These are phyloP conservation scores for Neohortaea acidophila DNA, from an alignment of 495 filamentous ascomycete species.

Conservation along the genomic window DNA sequence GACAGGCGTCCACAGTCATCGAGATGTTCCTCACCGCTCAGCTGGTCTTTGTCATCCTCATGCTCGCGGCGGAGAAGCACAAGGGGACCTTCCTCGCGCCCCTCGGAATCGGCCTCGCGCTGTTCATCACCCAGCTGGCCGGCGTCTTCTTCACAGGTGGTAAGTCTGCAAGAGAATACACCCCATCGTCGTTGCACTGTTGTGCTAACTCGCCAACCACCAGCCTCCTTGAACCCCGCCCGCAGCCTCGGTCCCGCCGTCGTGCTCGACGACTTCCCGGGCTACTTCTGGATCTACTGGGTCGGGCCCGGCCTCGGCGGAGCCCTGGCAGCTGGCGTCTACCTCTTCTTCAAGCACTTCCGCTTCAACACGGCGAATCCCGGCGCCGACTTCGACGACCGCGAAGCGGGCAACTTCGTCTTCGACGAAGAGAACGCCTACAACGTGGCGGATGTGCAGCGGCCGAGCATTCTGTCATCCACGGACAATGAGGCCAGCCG, in stretches of 20 bases:
- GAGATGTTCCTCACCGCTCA: slow-evolving; percentile 18
- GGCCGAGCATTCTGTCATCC: no score
- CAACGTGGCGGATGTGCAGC: no score
- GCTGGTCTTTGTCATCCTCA: slow-evolving; percentile 17
- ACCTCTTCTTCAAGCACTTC: slow-evolving; percentile 18
- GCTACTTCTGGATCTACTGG: slow-evolving; percentile 21
- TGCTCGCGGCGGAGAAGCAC: slow-evolving; percentile 20
- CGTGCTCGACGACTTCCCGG: slow-evolving; percentile 5
- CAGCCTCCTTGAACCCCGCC: slow-evolving; percentile 19
- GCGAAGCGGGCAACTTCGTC: no score
- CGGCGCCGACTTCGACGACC: no score
- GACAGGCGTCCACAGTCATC: no score
- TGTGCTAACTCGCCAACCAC: no score
- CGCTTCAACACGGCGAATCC: slow-evolving; percentile 19
- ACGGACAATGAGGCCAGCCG: no score
- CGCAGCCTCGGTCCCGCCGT: slow-evolving; percentile 16
- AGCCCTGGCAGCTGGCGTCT: slow-evolving; percentile 36
- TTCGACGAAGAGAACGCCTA: no score
- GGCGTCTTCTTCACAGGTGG: slow-evolving; percentile 19
- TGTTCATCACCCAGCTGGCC: slow-evolving; percentile 18
- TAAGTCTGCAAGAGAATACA: no score
- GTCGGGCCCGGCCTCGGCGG: slow-evolving; percentile 51
- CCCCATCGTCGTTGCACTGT: no score
- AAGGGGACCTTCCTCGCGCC: slow-evolving; percentile 15
- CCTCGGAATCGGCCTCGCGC: slow-evolving; percentile 18